Evolutionary conservation across 2,329 filamentous ascomycete genomes (phyloP).

Genomic region (Monosporascus sp.): DNA sequence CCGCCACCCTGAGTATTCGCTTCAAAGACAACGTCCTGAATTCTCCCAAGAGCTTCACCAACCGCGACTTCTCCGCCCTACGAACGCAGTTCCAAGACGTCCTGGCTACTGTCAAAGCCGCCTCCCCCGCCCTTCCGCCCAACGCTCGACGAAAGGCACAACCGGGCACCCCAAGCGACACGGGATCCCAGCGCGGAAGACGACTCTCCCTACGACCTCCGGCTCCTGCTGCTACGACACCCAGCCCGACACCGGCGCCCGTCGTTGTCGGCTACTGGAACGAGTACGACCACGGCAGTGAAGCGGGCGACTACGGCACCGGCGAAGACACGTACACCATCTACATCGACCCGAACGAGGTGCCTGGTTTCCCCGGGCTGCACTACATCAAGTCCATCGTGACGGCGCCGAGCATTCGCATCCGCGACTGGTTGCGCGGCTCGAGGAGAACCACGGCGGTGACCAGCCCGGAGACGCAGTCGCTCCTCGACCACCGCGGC

Average conservation of each 20-base stretch:
- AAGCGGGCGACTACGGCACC: conserved; percentile 45
- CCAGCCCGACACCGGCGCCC: conserved; percentile 8
- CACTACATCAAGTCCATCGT: conserved; percentile 52
- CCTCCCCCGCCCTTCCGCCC: conserved; percentile 33
- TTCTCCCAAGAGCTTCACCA: conserved; percentile 66
- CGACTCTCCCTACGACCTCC: conserved; percentile 10
- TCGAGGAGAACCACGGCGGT: conserved; percentile 4
- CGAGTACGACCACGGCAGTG: conserved; percentile 79
- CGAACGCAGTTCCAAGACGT: conserved; percentile 47
- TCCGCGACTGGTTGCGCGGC: conserved; percentile 44
- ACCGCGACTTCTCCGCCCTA: conserved; percentile 55
- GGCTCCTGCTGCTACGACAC: conserved; percentile 1
- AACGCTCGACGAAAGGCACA: conserved; percentile 5
- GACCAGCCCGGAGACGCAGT: conserved; percentile 16
- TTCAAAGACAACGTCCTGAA: conserved; percentile 63
- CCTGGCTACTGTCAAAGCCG: conserved; percentile 40
- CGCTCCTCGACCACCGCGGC: conserved; percentile 16
- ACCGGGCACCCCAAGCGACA: conserved; percentile 5
- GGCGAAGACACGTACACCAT: conserved; percentile 64
- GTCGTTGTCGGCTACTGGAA: conserved; percentile 62
- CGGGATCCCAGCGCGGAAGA: conserved; percentile 11
- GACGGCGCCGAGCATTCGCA: conserved; percentile 43
- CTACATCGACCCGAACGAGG: conserved; percentile 66
- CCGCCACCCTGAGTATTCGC: conserved; percentile 55
- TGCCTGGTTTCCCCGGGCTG: conserved; percentile 56